Percentiles rank a stretch among this genome's conserved stretches.
These are phyloP conservation scores for Rhodotorula mucilaginosa DNA, from an alignment of 1,284 basidiomycete species.

Conservation along the genomic window DNA sequence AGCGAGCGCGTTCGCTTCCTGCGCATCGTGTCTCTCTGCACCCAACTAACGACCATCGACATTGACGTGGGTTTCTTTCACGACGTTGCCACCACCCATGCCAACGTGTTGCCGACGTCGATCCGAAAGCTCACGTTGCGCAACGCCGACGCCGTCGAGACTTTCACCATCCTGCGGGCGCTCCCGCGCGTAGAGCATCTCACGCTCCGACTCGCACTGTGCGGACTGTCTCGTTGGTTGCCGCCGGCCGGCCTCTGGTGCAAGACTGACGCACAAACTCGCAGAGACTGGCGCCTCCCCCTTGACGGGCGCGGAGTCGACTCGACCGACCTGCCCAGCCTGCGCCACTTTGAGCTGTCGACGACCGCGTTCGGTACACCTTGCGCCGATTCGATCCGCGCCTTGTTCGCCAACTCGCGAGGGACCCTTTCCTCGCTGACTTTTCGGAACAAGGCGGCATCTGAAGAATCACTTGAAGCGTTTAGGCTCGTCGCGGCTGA, in stretches of 20 bases:
- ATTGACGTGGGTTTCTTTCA: conserved; percentile 27
- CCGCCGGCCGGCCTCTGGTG: not conserved
- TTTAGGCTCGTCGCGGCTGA: conserved; percentile 15
- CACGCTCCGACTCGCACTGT: conserved; percentile 25
- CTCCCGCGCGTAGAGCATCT: conserved; percentile 16
- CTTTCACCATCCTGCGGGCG: conserved; percentile 7
- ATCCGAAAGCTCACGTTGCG: conserved; percentile 24
- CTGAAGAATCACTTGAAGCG: not conserved
- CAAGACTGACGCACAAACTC: not conserved
- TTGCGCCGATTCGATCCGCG: conserved; percentile 3
- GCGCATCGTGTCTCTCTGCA: conserved; percentile 5
- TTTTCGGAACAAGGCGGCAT: conserved; percentile 26
- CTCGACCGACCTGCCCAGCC: not conserved
- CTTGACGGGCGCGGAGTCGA: not conserved
- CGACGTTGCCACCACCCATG: not conserved
- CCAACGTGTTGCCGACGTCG: conserved; percentile 4
- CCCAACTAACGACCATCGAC: conserved; percentile 8
- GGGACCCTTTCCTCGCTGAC: conserved; percentile 15
- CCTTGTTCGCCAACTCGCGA: conserved; percentile 17
- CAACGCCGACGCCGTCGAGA: conserved; percentile 17
- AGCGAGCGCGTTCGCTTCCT: conserved; percentile 21
- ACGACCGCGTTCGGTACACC: conserved; percentile 26
- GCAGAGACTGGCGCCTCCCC: conserved; percentile 23
- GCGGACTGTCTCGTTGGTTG: not conserved
- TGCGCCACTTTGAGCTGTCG: conserved; percentile 29